Conservation (phyloP, 2,329 filamentous ascomycete species). For the Thielaviopsis cerberus region DNA sequence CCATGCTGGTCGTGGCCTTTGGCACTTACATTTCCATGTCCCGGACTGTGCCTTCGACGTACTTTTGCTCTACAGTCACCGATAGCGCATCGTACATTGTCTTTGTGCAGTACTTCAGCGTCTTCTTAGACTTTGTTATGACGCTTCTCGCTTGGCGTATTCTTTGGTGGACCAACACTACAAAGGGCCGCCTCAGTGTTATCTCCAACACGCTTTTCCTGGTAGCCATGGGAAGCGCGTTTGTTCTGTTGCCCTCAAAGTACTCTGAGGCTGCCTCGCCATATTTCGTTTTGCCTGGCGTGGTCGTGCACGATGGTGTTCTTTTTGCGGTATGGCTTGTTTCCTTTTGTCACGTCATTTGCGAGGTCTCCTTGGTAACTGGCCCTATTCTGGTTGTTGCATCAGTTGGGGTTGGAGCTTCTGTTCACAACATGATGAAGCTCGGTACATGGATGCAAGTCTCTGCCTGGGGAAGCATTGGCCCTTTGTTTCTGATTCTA, state of each 20-base stretch:
- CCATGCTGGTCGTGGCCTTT: constrained; percentile 22
- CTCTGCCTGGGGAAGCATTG: constrained; percentile 3
- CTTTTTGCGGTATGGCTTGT: constrained; percentile 26
- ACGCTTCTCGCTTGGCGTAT: constrained; percentile 32
- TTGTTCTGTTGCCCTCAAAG: constrained; percentile 4
- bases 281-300: neutral
- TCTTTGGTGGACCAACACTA: constrained; percentile 31
- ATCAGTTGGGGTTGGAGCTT: constrained; percentile 6
- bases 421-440: constrained; percentile 8
- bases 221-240: neutral
- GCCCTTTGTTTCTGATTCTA: constrained; percentile 19
- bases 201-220: constrained; percentile 25
- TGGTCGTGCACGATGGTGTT: constrained; percentile 26
- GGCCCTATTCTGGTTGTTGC: constrained; percentile 6
- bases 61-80: constrained; percentile 28
- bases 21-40: constrained; percentile 25
- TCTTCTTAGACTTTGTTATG: constrained; percentile 29
- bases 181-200: constrained; percentile 27
- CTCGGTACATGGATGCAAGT: constrained; percentile 15
- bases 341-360: constrained; percentile 27
- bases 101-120: constrained; percentile 25
- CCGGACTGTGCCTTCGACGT: constrained; percentile 24
- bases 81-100: constrained; percentile 23
- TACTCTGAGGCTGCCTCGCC: constrained; percentile 1
- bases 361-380: constrained; percentile 21